phyloP scores from a whole-genome alignment of 176 grass and related monocot species.

The Zoysia pacifica region DNA sequence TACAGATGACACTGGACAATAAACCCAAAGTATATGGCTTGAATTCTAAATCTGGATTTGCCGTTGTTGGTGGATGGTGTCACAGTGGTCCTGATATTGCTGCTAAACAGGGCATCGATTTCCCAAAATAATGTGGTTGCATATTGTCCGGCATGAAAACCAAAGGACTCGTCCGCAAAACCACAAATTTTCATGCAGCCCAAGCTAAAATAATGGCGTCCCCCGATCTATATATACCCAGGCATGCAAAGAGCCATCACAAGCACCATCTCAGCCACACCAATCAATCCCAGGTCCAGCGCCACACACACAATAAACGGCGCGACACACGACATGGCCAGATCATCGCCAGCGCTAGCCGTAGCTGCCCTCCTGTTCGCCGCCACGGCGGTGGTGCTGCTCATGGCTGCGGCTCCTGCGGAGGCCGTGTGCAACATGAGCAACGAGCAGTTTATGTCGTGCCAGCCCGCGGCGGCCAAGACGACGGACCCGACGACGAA shows the following conservation, averaged over 20 bases:
- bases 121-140: not conserved
- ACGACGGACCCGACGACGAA: constrained; percentile 35
- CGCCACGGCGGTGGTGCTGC: not conserved
- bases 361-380: not conserved
- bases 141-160: not conserved
- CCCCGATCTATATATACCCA: not conserved
- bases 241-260: not conserved
- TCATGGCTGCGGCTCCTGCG: not conserved
- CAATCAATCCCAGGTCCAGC: not conserved
- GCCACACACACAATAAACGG: not conserved
- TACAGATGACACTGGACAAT: too few relatives aligned
- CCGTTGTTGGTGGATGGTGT: too few relatives aligned
- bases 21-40: too few relatives aligned
- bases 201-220: not conserved
- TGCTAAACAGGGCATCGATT: too few relatives aligned
- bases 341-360: not conserved
- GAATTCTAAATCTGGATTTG: not conserved
- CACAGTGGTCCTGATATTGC: too few relatives aligned
- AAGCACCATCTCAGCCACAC: not conserved
- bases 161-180: not conserved
- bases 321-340: not conserved
- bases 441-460: constrained; percentile 45
- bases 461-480: constrained; percentile 58
- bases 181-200: not conserved
- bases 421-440: constrained; percentile 59